A percentile compares a stretch with the other conserved stretches of the same genome.
Evolutionary conservation across 257 asterid genomes (phyloP).

Genomic region (Nicotiana sylvestris): DNA sequence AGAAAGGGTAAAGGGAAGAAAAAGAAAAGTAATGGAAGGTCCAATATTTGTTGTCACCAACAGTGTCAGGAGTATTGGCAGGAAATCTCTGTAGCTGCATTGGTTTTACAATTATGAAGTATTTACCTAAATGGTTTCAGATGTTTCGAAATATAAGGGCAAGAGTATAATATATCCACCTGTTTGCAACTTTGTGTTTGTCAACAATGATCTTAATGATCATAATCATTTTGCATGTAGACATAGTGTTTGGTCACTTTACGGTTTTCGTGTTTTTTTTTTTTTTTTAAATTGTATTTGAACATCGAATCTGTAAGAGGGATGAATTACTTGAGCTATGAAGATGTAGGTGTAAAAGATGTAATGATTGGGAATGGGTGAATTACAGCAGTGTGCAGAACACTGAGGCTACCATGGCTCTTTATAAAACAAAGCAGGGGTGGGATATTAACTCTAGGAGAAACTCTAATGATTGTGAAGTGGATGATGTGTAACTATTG

Average conservation of each 20-base stretch:
- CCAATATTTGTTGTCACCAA: neutral
- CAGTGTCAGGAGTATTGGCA: neutral
- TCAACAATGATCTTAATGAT: neutral
- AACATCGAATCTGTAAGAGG: neutral
- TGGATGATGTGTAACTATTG: neutral
- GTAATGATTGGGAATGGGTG: neutral
- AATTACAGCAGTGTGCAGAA: neutral
- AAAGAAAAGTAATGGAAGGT: neutral
- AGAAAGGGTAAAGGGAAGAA: neutral
- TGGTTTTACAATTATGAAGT: neutral
- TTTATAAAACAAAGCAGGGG: neutral
- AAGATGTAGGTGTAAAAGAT: neutral
- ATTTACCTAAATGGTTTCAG: conserved; percentile 2
- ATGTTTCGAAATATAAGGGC: neutral
- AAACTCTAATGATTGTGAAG: neutral
- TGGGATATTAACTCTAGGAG: conserved; percentile 5
- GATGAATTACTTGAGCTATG: neutral
- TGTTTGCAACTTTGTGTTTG: neutral
- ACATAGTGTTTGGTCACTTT: neutral
- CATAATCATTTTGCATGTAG: neutral
- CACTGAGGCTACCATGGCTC: neutral
- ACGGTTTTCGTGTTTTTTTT: neutral
- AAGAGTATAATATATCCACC: neutral
- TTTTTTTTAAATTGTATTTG: neutral
- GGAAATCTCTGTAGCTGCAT: neutral